These are phyloP conservation scores for Ogataea ramenticola DNA, from an alignment of 805 yeast species.

Conservation along the genomic window DNA sequence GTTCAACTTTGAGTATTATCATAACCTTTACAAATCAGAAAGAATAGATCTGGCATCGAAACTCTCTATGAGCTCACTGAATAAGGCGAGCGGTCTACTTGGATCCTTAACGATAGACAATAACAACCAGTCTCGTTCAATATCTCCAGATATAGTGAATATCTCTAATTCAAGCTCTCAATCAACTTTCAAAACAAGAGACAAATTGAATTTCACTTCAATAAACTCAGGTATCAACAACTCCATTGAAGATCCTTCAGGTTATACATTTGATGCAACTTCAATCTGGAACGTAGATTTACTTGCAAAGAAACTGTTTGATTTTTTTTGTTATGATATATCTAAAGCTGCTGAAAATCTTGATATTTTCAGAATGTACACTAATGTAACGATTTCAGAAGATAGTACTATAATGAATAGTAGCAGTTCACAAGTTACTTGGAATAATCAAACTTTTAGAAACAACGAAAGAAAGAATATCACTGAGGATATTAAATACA, in stretches of 20 bases:
- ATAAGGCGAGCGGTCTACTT: not conserved
- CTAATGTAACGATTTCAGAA: not conserved
- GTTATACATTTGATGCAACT: not conserved
- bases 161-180: not conserved
- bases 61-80: not conserved
- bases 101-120: not conserved
- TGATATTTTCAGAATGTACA: not conserved
- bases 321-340: not conserved
- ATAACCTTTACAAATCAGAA: constrained; percentile 7
- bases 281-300: not conserved
- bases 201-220: not conserved
- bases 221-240: not conserved
- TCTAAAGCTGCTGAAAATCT: not conserved
- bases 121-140: not conserved
- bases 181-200: not conserved
- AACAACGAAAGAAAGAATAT: not conserved
- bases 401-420: not conserved
- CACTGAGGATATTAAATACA: not conserved
- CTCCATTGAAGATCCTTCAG: not conserved
- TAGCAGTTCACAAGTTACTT: not conserved
- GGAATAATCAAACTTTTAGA: not conserved
- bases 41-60: constrained; percentile 9
- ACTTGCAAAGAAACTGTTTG: not conserved
- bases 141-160: not conserved
- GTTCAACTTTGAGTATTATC: constrained; percentile 3